phyloP scores from a whole-genome alignment of 148 eudicot species.

The Mesembryanthemum crystallinum region DNA sequence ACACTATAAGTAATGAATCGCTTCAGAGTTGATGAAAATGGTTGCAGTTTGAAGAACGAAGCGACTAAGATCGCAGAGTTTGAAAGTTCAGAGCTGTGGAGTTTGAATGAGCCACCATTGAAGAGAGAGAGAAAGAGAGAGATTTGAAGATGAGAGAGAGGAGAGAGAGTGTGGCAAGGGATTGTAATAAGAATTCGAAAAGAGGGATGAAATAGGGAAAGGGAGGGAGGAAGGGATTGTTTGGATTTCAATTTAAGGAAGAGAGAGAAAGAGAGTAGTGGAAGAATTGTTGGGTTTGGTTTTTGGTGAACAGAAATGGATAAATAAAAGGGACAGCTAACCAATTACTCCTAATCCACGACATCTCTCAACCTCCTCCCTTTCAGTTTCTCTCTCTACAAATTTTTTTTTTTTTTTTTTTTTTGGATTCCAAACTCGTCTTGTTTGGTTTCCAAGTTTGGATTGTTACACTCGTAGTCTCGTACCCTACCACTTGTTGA shows the following conservation, averaged over 20 bases:
- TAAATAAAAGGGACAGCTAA: neutral
- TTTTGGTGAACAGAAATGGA: neutral
- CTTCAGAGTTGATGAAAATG: neutral
- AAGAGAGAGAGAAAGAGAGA: constrained; percentile 28
- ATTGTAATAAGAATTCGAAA: constrained; percentile 29
- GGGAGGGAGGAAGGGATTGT: constrained; percentile 16
- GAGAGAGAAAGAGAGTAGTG: neutral
- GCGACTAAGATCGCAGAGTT: neutral
- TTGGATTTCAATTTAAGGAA: constrained; percentile 40
- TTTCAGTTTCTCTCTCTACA: too few species aligned
- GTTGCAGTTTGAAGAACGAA: neutral
- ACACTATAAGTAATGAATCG: neutral
- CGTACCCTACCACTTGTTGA: too few species aligned
- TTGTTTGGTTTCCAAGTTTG: too few species aligned
- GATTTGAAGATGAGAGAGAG: constrained; percentile 21
- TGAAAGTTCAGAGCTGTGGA: constrained; percentile 4
- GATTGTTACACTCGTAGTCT: too few species aligned
- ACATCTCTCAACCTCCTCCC: neutral
- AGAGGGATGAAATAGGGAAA: constrained; percentile 27
- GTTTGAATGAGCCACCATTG: constrained; percentile 30
- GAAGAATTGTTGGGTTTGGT: neutral
- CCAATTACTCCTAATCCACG: neutral
- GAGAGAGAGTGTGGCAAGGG: constrained; percentile 41
- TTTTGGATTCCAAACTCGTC: too few species aligned
- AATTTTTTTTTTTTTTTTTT: too few species aligned